These are phyloP conservation scores for Wickerhamiella nectarea DNA, from an alignment of 805 yeast genomes.

Conservation along the genomic window DNA sequence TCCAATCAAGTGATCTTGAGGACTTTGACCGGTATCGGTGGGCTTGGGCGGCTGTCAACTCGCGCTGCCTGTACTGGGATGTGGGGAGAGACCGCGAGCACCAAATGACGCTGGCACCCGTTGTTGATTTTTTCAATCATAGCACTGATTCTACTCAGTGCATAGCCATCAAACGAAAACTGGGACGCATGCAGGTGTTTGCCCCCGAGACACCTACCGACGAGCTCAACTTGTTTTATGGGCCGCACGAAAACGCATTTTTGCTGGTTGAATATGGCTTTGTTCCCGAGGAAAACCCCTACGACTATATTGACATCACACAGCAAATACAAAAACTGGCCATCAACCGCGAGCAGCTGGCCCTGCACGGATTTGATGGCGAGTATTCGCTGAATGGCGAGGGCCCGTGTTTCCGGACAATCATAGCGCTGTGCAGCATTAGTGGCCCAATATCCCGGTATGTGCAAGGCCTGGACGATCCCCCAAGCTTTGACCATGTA, in stretches of 20 bases:
- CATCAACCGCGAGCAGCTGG: constrained; percentile 34
- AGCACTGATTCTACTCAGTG: constrained; percentile 21
- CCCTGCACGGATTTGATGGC: constrained; percentile 45
- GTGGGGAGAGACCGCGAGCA: constrained; percentile 46
- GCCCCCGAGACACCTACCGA: constrained; percentile 26
- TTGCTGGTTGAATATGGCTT: constrained; percentile 83
- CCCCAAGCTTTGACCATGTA: neutral
- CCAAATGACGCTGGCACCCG: constrained; percentile 84
- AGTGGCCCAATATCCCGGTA: neutral
- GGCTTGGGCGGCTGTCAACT: constrained; percentile 80
- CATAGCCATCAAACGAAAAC: constrained; percentile 31
- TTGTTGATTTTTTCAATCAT: constrained; percentile 80
- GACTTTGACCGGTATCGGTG: constrained; percentile 32
- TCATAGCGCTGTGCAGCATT: constrained; percentile 50
- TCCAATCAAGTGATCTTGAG: neutral
- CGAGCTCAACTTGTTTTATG: constrained; percentile 60
- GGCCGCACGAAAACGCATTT: constrained; percentile 78
- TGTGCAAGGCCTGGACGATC: constrained; percentile 1
- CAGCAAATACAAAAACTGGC: constrained; percentile 27
- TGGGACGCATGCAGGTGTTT: constrained; percentile 40
- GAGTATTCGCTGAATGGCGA: constrained; percentile 51
- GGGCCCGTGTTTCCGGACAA: constrained; percentile 56
- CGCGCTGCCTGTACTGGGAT: constrained; percentile 76
- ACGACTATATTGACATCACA: constrained; percentile 61
- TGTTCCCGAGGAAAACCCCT: constrained; percentile 39